Conservation (phyloP, 495 filamentous ascomycete species). For the Penicillium taxi region DNA sequence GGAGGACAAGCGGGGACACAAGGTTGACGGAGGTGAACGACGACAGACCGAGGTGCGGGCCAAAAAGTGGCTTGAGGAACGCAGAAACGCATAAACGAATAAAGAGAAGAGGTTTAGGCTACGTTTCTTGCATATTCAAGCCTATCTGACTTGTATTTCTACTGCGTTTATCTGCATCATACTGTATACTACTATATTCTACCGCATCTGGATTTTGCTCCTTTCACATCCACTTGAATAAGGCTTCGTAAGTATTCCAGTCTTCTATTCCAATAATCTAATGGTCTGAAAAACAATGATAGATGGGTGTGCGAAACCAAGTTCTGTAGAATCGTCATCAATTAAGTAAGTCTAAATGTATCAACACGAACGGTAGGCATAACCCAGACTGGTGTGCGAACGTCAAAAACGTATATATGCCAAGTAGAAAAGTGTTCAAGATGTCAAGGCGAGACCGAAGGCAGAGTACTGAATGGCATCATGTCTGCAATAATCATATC, state of each 20-base stretch:
- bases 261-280: no score
- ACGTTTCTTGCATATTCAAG: constrained; percentile 18
- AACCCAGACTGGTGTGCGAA: not conserved
- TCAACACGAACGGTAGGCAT: constrained; percentile 5
- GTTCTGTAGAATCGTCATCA: constrained; percentile 9
- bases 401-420: constrained; percentile 17
- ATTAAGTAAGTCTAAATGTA: constrained; percentile 14
- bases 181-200: constrained; percentile 16
- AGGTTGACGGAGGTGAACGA: constrained; percentile 95
- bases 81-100: constrained; percentile 27
- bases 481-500: not conserved
- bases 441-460: constrained; percentile 1
- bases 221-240: not conserved
- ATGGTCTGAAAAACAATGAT: no score
- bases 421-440: constrained; percentile 13
- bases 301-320: not conserved
- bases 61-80: constrained; percentile 50
- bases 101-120: constrained; percentile 1
- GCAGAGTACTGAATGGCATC: not conserved
- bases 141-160: constrained; percentile 9
- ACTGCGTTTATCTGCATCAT: constrained; percentile 13
- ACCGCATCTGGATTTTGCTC: not conserved
- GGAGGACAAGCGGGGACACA: constrained; percentile 74
- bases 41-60: constrained; percentile 74
- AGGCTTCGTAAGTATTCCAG: not conserved